Conservation (phyloP, 2,329 filamentous ascomycete species). For the Diplocarpon mali region DNA sequence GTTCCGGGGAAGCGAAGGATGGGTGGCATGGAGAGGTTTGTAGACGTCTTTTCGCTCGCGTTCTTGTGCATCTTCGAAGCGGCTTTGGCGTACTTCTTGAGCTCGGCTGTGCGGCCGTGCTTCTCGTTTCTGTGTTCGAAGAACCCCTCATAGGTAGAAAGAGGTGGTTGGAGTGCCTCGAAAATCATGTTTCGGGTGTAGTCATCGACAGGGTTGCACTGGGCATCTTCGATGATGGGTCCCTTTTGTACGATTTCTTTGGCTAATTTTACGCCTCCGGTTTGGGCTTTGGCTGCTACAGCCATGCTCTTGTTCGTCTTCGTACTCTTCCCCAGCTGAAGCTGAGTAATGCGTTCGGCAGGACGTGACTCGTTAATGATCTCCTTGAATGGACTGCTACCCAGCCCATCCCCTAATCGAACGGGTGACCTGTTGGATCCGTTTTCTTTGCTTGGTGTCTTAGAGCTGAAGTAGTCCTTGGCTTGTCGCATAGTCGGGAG, state of each 20-base stretch:
- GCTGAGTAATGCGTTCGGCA: slow-evolving; percentile 39
- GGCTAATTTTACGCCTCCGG: slow-evolving; percentile 19
- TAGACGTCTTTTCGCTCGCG: slow-evolving; percentile 44
- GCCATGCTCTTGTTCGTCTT: slow-evolving; percentile 31
- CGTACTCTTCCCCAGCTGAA: slow-evolving; percentile 37
- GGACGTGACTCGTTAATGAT: slow-evolving; percentile 43
- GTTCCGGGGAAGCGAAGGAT: slow-evolving; percentile 57
- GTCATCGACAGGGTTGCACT: slow-evolving; percentile 87
- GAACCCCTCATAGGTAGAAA: slow-evolving; percentile 69
- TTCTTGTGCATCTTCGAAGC: slow-evolving; percentile 32
- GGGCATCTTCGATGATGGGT: slow-evolving; percentile 67
- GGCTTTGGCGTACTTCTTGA: slow-evolving; percentile 69
- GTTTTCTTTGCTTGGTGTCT: slow-evolving; percentile 60
- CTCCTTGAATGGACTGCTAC: slow-evolving; percentile 63
- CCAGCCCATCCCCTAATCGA: slow-evolving; percentile 26
- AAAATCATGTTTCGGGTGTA: slow-evolving; percentile 64
- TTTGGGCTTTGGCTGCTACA: slow-evolving; percentile 27
- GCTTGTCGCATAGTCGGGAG: slow-evolving; percentile 45
- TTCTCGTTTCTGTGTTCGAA: slow-evolving; percentile 56
- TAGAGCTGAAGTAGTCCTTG: slow-evolving; percentile 51
- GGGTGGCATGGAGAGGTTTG: slow-evolving; percentile 47
- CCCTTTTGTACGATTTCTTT: slow-evolving; percentile 44
- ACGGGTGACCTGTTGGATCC: slow-evolving; percentile 21
- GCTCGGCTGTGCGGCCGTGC: slow-evolving; percentile 59
- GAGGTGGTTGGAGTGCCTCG: slow-evolving; percentile 57